Evolutionary conservation across 805 yeast genomes (phyloP).

Genomic region (Cyberlindnera samutprakarnensis): DNA sequence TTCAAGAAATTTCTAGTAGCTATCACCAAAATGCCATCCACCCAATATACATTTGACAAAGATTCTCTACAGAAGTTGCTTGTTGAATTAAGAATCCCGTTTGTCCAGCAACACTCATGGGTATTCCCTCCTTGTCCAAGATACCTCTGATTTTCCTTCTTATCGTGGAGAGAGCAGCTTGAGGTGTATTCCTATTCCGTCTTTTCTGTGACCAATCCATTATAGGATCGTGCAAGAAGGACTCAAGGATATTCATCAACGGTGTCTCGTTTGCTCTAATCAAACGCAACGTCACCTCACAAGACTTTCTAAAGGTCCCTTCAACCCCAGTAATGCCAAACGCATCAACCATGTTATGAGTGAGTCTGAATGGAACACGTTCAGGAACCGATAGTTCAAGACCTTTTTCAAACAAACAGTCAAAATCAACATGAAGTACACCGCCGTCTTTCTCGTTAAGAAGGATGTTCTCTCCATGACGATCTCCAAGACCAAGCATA

Average conservation of each 20-base stretch:
- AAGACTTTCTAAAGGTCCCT: conserved; percentile 78
- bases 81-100: conserved; percentile 83
- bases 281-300: conserved; percentile 74
- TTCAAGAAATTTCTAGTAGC: too few species aligned
- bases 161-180: conserved; percentile 62
- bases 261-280: conserved; percentile 76
- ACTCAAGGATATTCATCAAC: conserved; percentile 83
- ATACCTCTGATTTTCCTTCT: conserved; percentile 81
- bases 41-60: conserved; percentile 87
- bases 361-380: conserved; percentile 87
- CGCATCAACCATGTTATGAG: conserved; percentile 84
- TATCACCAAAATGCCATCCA: conserved; percentile 68
- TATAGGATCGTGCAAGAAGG: conserved; percentile 87
- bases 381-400: conserved; percentile 76
- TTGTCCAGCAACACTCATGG: conserved; percentile 87
- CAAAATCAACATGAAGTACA: conserved; percentile 91
- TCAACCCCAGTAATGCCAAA: conserved; percentile 84
- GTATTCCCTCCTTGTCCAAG: conserved; percentile 70
- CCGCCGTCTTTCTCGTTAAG: conserved; percentile 68
- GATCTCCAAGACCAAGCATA: conserved; percentile 88
- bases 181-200: conserved; percentile 41
- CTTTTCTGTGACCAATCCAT: conserved; percentile 61
- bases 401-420: conserved; percentile 86
- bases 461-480: conserved; percentile 90
- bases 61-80: conserved; percentile 62